These are phyloP conservation scores for Coniochaeta ligniaria DNA, from an alignment of 2,329 filamentous ascomycete genomes.

Conservation along the genomic window DNA sequence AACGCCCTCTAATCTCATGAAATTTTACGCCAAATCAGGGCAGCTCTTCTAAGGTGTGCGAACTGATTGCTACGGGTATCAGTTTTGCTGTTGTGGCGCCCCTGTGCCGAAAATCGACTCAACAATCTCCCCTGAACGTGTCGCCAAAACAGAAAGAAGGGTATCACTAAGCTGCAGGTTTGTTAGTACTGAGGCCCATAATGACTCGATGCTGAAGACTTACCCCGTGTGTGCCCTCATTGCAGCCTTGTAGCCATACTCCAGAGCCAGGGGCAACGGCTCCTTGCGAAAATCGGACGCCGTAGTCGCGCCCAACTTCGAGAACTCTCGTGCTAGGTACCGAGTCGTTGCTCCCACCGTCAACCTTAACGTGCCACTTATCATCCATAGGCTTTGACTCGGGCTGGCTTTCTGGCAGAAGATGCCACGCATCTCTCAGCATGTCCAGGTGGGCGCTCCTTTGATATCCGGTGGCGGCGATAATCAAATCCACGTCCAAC, in stretches of 20 bases:
- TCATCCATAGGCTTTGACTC: not conserved
- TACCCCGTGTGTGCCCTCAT: slow-evolving; percentile 86
- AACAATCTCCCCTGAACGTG: slow-evolving; percentile 71
- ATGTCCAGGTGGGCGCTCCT: slow-evolving; percentile 73
- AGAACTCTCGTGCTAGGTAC: slow-evolving; percentile 35
- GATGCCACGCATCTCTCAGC: slow-evolving; percentile 55
- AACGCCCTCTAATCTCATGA: not conserved
- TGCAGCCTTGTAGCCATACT: slow-evolving; percentile 90
- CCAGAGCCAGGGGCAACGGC: slow-evolving; percentile 67
- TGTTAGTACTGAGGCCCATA: slow-evolving; percentile 6
- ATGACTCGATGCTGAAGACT: slow-evolving; percentile 31
- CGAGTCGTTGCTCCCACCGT: slow-evolving; percentile 3
- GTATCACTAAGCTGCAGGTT: slow-evolving; percentile 64
- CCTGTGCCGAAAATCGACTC: slow-evolving; percentile 57
- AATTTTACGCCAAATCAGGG: not conserved
- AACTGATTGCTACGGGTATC: not conserved
- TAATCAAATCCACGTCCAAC: slow-evolving; percentile 70
- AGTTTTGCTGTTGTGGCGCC: not conserved
- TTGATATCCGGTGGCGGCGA: slow-evolving; percentile 83
- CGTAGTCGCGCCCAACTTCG: slow-evolving; percentile 71
- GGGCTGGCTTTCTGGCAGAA: slow-evolving; percentile 48
- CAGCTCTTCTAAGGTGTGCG: not conserved
- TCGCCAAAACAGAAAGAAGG: slow-evolving; percentile 69
- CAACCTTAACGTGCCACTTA: slow-evolving; percentile 13
- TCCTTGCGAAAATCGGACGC: slow-evolving; percentile 61